Evolutionary conservation across 768 basidiomycete species (phyloP).

Genomic region (Cystobasidium onofrii): DNA sequence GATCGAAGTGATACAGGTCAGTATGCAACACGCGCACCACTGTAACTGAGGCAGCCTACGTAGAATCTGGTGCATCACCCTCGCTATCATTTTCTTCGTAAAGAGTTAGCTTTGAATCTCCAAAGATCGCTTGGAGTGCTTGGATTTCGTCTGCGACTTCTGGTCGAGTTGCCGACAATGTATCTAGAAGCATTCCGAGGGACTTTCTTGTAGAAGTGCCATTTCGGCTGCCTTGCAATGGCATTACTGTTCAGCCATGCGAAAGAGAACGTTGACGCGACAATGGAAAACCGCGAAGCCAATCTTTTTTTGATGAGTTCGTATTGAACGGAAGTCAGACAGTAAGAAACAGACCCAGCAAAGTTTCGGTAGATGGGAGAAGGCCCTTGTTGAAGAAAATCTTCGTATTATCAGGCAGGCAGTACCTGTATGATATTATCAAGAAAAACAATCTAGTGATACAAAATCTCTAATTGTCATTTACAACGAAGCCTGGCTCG

Average conservation of each 20-base stretch:
- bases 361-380: too few relatives aligned
- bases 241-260: not conserved
- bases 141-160: conserved; percentile 21
- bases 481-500: conserved; percentile 22
- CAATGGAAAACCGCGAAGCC: too few relatives aligned
- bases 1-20: not conserved
- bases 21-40: too few relatives aligned
- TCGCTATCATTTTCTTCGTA: not conserved
- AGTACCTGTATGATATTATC: not conserved
- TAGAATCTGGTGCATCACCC: not conserved
- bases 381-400: too few relatives aligned
- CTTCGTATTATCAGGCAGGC: too few relatives aligned
- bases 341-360: too few relatives aligned
- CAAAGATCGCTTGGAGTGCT: conserved; percentile 27
- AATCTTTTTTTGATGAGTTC: too few relatives aligned
- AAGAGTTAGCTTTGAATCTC: conserved; percentile 1
- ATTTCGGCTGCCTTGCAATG: not conserved
- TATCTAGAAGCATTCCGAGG: not conserved
- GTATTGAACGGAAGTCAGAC: too few relatives aligned
- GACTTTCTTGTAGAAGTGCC: not conserved
- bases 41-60: not conserved
- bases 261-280: too few relatives aligned
- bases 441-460: not conserved
- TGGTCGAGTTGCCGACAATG: not conserved
- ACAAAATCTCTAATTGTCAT: not conserved